Conservation (phyloP, 768 basidiomycete genomes). For the Hydnomerulius pinastri region DNA sequence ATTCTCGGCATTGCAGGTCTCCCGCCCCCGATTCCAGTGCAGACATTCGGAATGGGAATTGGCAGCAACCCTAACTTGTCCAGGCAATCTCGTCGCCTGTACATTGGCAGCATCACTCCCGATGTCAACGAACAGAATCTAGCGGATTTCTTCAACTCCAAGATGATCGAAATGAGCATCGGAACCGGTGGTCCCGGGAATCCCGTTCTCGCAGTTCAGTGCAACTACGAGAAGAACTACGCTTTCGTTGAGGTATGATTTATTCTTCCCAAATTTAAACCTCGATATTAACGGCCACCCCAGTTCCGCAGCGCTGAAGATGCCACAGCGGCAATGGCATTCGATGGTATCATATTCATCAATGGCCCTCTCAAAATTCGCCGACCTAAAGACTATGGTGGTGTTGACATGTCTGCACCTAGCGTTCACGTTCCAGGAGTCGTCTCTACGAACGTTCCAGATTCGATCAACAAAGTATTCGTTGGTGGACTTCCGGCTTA, state of each 20-base stretch:
- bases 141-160: slow-evolving; percentile 91
- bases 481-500: slow-evolving; percentile 95
- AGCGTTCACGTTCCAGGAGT: slow-evolving; percentile 89
- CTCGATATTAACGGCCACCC: slow-evolving; percentile 12
- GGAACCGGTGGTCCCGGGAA: slow-evolving; percentile 85
- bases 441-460: slow-evolving; percentile 95
- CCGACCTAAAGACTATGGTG: slow-evolving; percentile 96
- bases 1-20: slow-evolving; percentile 81
- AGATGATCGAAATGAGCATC: slow-evolving; percentile 92
- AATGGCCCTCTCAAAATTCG: slow-evolving; percentile 97
- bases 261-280: neutral
- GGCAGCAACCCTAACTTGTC: slow-evolving; percentile 87
- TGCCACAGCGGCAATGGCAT: slow-evolving; percentile 94
- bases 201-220: slow-evolving; percentile 90
- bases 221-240: slow-evolving; percentile 99
- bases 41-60: slow-evolving; percentile 84
- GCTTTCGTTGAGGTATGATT: slow-evolving; percentile 91
- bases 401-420: slow-evolving; percentile 61
- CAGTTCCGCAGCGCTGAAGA: slow-evolving; percentile 98
- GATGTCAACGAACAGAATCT: slow-evolving; percentile 93
- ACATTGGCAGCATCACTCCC: slow-evolving; percentile 95
- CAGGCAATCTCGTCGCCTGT: slow-evolving; percentile 91
- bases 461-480: slow-evolving; percentile 97
- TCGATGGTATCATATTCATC: slow-evolving; percentile 96
- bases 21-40: slow-evolving; percentile 81